Evolutionary conservation across 2,329 filamentous ascomycete species (phyloP).

Genomic region (Colletotrichum cordylinicola): DNA sequence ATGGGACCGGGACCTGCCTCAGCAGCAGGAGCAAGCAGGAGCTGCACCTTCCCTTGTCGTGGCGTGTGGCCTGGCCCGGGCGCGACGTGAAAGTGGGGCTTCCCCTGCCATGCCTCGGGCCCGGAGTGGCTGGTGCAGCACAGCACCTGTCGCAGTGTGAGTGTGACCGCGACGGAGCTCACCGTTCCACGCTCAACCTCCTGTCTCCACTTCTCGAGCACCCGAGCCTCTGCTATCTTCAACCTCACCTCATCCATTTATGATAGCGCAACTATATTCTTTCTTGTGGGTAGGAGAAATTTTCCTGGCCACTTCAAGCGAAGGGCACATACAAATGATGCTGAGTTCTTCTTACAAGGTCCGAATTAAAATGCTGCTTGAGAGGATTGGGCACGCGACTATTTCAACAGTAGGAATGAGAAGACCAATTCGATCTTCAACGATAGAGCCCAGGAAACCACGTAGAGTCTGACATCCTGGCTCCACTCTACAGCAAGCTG

Average conservation of each 20-base stretch:
- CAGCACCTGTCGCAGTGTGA: background rate
- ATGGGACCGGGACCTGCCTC: background rate
- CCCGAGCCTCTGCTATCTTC: background rate
- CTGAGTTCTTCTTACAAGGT: background rate
- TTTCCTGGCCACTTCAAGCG: background rate
- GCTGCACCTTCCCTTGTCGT: conserved; percentile 12
- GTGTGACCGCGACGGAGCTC: background rate
- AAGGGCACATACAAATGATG: background rate
- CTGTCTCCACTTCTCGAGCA: background rate
- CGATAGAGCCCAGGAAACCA: background rate
- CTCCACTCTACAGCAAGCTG: too few species aligned
- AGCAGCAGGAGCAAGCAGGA: background rate
- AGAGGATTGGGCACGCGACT: background rate
- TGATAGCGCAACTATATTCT: background rate
- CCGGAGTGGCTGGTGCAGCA: conserved; percentile 11
- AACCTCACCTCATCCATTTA: background rate
- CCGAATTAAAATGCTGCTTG: background rate
- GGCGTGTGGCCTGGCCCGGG: background rate
- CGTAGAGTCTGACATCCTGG: background rate
- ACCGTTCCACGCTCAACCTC: conserved; percentile 2
- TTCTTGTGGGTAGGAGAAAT: background rate
- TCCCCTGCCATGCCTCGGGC: background rate
- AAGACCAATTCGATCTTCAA: background rate
- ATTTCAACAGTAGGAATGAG: background rate
- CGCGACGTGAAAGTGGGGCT: conserved; percentile 1